phyloP scores from a whole-genome alignment of 2,329 filamentous ascomycete genomes.

The Fusarium palustre region DNA sequence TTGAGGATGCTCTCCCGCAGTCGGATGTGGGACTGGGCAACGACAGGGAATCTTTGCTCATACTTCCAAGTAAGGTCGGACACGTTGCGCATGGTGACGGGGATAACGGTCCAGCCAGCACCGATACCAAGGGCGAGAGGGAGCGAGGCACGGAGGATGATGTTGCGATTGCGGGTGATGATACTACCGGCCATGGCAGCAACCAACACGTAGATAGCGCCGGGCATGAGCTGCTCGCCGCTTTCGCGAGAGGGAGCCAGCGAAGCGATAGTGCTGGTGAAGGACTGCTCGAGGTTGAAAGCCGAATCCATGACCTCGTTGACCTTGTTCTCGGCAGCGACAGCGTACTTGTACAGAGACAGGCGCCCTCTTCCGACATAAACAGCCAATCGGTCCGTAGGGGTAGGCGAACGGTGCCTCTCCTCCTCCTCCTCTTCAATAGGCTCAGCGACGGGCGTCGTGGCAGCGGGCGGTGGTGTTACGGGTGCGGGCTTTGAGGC shows the following conservation, averaged over 20 bases:
- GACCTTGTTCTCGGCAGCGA: conserved; percentile 81
- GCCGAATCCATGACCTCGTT: conserved; percentile 84
- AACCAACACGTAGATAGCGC: conserved; percentile 90
- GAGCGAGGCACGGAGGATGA: conserved; percentile 80
- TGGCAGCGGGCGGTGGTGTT: conserved; percentile 47
- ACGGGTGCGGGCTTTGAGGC: conserved; percentile 50
- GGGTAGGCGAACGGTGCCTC: conserved; percentile 70
- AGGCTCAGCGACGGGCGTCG: conserved; percentile 47
- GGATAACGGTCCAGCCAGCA: conserved; percentile 86
- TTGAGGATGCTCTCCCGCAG: conserved; percentile 76
- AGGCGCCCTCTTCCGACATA: conserved; percentile 85
- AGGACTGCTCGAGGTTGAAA: conserved; percentile 87
- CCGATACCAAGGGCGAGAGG: conserved; percentile 84
- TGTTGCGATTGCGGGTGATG: conserved; percentile 85
- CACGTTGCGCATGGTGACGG: conserved; percentile 90
- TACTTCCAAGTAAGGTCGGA: conserved; percentile 90
- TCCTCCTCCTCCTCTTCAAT: conserved; percentile 49
- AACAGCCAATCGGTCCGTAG: conserved; percentile 87
- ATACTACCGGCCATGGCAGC: conserved; percentile 96
- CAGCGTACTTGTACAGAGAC: conserved; percentile 81
- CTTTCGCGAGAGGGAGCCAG: conserved; percentile 87
- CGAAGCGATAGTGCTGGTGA: conserved; percentile 89
- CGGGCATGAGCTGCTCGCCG: conserved; percentile 90
- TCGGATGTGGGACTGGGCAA: conserved; percentile 84
- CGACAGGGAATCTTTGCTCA: conserved; percentile 85